Evolutionary conservation across 306 rosid genomes (phyloP).

Genomic region (Herpetospermum pedunculosum): DNA sequence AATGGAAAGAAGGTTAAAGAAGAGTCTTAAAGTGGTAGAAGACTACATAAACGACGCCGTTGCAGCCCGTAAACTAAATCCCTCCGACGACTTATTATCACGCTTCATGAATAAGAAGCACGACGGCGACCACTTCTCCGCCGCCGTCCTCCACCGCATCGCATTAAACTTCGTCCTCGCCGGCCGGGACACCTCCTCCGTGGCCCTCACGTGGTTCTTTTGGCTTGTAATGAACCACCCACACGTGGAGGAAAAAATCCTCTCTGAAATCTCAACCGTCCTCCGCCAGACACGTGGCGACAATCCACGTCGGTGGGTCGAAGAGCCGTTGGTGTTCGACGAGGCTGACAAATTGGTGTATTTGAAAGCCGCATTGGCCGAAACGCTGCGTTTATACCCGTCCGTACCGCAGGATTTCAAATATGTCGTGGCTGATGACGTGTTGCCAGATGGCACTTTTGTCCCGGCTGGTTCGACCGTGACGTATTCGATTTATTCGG

Average conservation of each 20-base stretch:
- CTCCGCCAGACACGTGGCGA: slow-evolving; percentile 49
- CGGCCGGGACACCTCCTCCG: slow-evolving; percentile 94
- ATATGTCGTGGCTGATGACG: slow-evolving; percentile 53
- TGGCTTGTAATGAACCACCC: slow-evolving; percentile 77
- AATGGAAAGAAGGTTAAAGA: slow-evolving; percentile 31
- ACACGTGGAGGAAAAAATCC: slow-evolving; percentile 39
- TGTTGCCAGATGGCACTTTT: slow-evolving; percentile 71
- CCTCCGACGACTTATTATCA: slow-evolving; percentile 71
- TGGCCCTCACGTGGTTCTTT: slow-evolving; percentile 93
- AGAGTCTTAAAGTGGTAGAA: slow-evolving; percentile 46
- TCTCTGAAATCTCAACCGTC: slow-evolving; percentile 35
- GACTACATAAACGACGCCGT: slow-evolving; percentile 74
- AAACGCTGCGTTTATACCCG: slow-evolving; percentile 72
- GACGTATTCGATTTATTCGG: slow-evolving; percentile 82
- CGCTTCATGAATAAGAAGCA: slow-evolving; percentile 69
- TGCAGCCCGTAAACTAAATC: slow-evolving; percentile 35
- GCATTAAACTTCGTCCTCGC: slow-evolving; percentile 92
- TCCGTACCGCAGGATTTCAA: slow-evolving; percentile 87
- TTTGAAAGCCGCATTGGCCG: slow-evolving; percentile 69
- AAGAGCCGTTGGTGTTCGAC: slow-evolving; percentile 63
- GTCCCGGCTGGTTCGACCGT: slow-evolving; percentile 89
- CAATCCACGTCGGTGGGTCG: slow-evolving; percentile 32
- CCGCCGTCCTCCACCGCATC: slow-evolving; percentile 42
- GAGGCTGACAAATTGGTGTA: slow-evolving; percentile 66
- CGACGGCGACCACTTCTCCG: slow-evolving; percentile 27